Percentiles rank a stretch among this genome's conserved stretches.
Conservation (phyloP, 2,329 filamentous ascomycete genomes). For the Aureobasidium sp. region DNA sequence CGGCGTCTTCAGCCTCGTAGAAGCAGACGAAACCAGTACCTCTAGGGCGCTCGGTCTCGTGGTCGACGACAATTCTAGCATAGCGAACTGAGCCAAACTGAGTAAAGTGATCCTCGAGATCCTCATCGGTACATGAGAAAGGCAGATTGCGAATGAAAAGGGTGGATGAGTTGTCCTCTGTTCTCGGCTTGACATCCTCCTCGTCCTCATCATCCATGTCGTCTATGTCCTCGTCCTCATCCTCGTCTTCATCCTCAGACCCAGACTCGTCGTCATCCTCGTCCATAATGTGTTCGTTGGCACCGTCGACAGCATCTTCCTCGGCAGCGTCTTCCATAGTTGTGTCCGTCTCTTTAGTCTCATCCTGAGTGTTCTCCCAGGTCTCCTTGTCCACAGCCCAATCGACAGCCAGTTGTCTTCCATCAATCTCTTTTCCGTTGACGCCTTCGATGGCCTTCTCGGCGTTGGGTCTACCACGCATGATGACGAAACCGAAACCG, state of each 20-base stretch:
- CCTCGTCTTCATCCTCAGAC: constrained; percentile 32
- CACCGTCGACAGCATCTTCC: constrained; percentile 30
- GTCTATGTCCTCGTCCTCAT: constrained; percentile 37
- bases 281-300: constrained; percentile 24
- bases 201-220: constrained; percentile 36
- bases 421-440: constrained; percentile 87
- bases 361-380: constrained; percentile 48
- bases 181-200: constrained; percentile 29
- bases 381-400: constrained; percentile 90
- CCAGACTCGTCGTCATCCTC: constrained; percentile 26
- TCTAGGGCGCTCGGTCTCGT: constrained; percentile 73
- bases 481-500: constrained; percentile 87
- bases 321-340: constrained; percentile 19
- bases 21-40: constrained; percentile 97
- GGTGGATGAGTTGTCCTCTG: constrained; percentile 61
- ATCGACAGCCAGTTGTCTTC: constrained; percentile 82
- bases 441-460: constrained; percentile 77
- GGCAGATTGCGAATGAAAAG: constrained; percentile 92
- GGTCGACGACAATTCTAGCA: constrained; percentile 84
- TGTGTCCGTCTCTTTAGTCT: constrained; percentile 37
- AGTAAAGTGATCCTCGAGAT: constrained; percentile 77
- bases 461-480: constrained; percentile 83
- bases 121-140: constrained; percentile 76
- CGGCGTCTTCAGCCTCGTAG: constrained; percentile 66
- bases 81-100: constrained; percentile 85